Evolutionary conservation across 345 rosid species (phyloP).

Genomic region (Rhizophora apiculata): DNA sequence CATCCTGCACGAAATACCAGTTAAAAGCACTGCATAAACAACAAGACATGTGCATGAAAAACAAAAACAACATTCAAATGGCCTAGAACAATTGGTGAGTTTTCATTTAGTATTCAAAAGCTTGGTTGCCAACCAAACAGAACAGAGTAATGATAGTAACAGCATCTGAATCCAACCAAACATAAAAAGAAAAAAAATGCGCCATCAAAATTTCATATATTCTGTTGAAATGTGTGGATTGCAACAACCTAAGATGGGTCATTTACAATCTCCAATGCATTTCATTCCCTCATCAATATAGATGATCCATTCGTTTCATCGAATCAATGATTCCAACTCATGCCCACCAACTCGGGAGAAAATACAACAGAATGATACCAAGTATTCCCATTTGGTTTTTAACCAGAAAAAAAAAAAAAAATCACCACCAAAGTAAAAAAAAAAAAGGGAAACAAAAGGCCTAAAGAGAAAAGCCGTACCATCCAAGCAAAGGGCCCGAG

Average conservation of each 20-base stretch:
- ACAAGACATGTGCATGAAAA: neutral
- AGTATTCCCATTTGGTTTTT: too few species aligned
- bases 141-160: too few species aligned
- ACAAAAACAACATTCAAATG: neutral
- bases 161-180: too few species aligned
- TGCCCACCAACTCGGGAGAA: neutral
- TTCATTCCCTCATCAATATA: neutral
- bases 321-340: neutral
- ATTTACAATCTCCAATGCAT: neutral
- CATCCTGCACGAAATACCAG: constrained; percentile 51
- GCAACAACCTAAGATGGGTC: neutral
- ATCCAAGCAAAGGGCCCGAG: constrained; percentile 88
- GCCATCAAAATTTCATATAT: neutral
- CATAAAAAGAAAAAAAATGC: too few species aligned
- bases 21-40: neutral
- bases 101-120: too few species aligned
- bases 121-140: too few species aligned
- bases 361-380: too few species aligned
- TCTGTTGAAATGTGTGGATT: neutral
- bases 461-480: constrained; percentile 34
- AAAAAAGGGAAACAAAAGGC: neutral
- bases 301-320: neutral
- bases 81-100: too few species aligned
- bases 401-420: too few species aligned
- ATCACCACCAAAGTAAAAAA: neutral